Evolutionary conservation across 1,284 basidiomycete species (phyloP).

Genomic region (Flammula alnicola): DNA sequence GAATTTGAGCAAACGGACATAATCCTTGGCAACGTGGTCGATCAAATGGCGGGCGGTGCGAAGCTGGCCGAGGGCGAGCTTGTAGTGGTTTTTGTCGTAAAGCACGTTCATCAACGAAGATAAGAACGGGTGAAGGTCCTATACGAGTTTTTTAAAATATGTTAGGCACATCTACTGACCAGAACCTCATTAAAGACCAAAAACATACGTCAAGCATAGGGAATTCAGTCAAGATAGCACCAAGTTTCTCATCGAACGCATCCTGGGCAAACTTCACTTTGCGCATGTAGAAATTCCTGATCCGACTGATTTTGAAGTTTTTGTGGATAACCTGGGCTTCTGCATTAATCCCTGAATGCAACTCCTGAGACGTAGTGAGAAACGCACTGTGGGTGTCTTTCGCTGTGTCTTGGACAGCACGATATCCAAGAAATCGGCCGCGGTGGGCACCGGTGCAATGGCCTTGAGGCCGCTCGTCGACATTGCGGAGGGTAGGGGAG

Average conservation of each 20-base stretch:
- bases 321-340: constrained; percentile 86
- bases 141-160: too few relatives aligned
- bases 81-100: constrained; percentile 99
- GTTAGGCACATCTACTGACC: too few relatives aligned
- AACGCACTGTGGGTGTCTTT: constrained; percentile 91
- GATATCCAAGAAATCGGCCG: constrained; percentile 94
- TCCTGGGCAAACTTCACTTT: constrained; percentile 99
- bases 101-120: constrained; percentile 94
- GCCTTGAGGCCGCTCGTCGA: constrained; percentile 90
- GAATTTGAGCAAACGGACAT: constrained; percentile 93
- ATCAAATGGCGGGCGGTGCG: constrained; percentile 93
- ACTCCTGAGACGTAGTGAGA: constrained; percentile 1
- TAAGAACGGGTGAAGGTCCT: constrained; percentile 96
- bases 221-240: constrained; percentile 93
- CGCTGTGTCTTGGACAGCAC: constrained; percentile 93
- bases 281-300: constrained; percentile 96
- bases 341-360: constrained; percentile 1
- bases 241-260: constrained; percentile 95
- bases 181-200: too few relatives aligned
- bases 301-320: constrained; percentile 98
- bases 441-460: constrained; percentile 97
- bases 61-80: constrained; percentile 93
- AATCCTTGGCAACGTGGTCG: constrained; percentile 95
- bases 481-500: constrained; percentile 45
- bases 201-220: constrained; percentile 89